Base-by-base conservation (phyloP, 345 rosid genomes). In the Eucalyptus caleyi region DNA sequence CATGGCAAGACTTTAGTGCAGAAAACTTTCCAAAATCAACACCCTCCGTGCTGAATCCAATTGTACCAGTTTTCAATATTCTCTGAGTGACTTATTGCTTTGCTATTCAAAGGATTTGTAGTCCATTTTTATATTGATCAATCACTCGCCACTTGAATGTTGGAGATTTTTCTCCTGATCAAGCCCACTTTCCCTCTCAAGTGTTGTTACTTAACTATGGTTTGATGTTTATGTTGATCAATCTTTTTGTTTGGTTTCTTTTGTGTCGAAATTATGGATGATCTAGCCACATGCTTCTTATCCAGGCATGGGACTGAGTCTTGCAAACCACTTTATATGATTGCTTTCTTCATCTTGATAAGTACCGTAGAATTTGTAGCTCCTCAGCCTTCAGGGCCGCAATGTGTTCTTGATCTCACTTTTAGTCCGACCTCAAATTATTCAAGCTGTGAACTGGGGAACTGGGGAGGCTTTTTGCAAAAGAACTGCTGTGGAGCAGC, bases 401-500 rank as follows among this genome's bases (percentile, higher is more conserved):
- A 24, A 32, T 91, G 96, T 89, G 87, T 40, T 88, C 91, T 93
- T 13, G 89, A 90, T 67, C 86, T 91, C 50, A 47, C 88, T 7
- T 7, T 69, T 80, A 11, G 89, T 34, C 30, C 87, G 10, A 30
- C 87, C 4, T 44, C 50, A 23, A 26, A 50, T 44, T 60, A 50
- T 44, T 44, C 91, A 24, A 92, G 50, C 50, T 93, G 92, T 37
- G 88, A 53, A 40, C 91, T 27, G 54, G 91, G 93, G 88, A 91
- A 91, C 45, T 93, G 95, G 96, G 92, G 94, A 19, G 93, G 94
- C 9, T 91, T 93, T 88, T 91, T 93, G 40, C 37, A 62, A 67
- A 37, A 67, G 87, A 90, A 86, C 44, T 92, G 93, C 88, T 92
- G 94, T 86, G 91, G 88, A 69, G 89, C 88, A 69, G 91, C 87